A percentile compares a stretch with the other conserved stretches of the same genome.
Evolutionary conservation across 2,329 filamentous ascomycete genomes (phyloP).

Genomic region (Plenodomus tracheiphilus): DNA sequence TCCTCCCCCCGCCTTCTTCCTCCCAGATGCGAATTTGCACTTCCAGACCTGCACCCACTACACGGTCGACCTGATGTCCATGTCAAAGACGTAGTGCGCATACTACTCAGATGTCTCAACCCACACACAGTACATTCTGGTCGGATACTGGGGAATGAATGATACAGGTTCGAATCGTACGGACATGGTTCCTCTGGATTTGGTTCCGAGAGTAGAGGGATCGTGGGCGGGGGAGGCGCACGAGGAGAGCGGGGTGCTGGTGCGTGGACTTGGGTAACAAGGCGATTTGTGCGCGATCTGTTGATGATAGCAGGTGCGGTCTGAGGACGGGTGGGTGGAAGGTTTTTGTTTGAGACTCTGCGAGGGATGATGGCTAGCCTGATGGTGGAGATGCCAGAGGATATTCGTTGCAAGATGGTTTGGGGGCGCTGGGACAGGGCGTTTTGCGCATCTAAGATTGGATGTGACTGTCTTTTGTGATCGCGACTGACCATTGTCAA

Average conservation of each 20-base stretch:
- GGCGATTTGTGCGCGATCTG: background rate
- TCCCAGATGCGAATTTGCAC: slow-evolving; percentile 14
- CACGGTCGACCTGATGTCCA: slow-evolving; percentile 12
- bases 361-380: slow-evolving; percentile 8
- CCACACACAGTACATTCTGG: slow-evolving; percentile 17
- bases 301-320: slow-evolving; percentile 1
- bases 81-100: background rate
- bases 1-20: background rate
- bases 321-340: background rate
- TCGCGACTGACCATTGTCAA: slow-evolving; percentile 1
- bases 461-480: background rate
- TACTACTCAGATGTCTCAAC: slow-evolving; percentile 7
- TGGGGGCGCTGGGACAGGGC: slow-evolving; percentile 9
- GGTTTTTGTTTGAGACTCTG: slow-evolving; percentile 1
- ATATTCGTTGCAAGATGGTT: slow-evolving; percentile 19
- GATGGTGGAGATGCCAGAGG: slow-evolving; percentile 13
- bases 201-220: slow-evolving; percentile 1
- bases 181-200: slow-evolving; percentile 14
- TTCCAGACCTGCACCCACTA: slow-evolving; percentile 12
- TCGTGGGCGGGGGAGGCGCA: slow-evolving; percentile 7
- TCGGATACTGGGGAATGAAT: slow-evolving; percentile 25
- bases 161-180: slow-evolving; percentile 19
- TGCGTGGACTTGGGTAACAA: background rate
- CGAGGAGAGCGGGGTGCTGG: background rate
- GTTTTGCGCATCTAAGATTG: background rate